Base-by-base conservation (phyloP, 768 basidiomycete genomes). In the Termitomyces bulborhizus region DNA sequence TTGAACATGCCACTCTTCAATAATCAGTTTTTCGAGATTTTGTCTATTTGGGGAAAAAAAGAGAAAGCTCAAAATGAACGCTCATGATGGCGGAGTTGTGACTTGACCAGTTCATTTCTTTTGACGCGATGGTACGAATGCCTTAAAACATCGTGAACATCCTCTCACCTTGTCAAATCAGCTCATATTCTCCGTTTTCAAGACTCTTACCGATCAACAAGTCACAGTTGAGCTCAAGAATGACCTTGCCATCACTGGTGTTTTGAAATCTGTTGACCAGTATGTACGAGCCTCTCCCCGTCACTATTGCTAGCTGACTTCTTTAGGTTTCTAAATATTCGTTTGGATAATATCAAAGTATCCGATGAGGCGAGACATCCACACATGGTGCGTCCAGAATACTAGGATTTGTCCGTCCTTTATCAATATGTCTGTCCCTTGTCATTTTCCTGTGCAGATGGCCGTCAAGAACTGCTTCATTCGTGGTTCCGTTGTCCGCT, bases 391-490 rank as follows among this genome's bases (percentile, higher is more conserved):
- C 60, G 81, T 59, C 26, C 36, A 27, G 18, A 21, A 32, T 29
- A 40, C 36, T 37, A 32, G 11, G 18, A 32, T 13, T 3, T 31
- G n/a, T 40, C 7, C 13, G 21, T 40, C 15, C 32, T 24, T 6
- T 27, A 21, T 21, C 21, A 21, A 21, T 56, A 24, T 21, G 7
- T 18, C 16, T 27, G 36, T 18, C 6, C 18, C 7, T 51, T 37
- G 4, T 47, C 13, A n/a, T 34, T 44, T 13, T 49, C 43, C 29
- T 32, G 45, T 31, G 41, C 43, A 98, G 96, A 94, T 98, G 86
- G 94, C 96, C 0, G 94, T 99, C 42, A 96, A 95, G 76, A 98
- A 98, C 70, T 97, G 94, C 69, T 99, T 99, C 68, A 99, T 99
- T 63, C 88, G 97, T 42, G 97, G 97, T 59, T 96, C 93, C 16